These are phyloP conservation scores for Salvia miltiorrhiza DNA, from an alignment of 257 asterid genomes.

Conservation along the genomic window DNA sequence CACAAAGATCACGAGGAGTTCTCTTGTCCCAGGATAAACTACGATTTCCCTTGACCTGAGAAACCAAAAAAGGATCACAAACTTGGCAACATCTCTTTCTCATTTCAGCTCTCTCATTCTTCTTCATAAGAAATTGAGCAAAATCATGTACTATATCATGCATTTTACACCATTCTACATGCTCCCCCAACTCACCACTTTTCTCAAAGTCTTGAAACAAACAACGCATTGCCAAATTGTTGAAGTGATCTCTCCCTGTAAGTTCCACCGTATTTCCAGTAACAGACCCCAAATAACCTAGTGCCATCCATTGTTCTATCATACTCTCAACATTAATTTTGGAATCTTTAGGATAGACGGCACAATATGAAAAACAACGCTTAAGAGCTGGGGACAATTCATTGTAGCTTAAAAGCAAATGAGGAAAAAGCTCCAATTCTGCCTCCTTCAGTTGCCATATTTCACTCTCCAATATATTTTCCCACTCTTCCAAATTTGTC, in stretches of 20 bases:
- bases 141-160: constrained; percentile 1
- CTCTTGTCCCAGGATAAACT: background rate
- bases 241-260: background rate
- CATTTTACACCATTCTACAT: background rate
- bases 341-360: background rate
- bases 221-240: background rate
- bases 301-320: background rate
- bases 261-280: background rate
- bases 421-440: background rate
- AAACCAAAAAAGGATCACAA: background rate
- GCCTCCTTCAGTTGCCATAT: background rate
- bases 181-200: background rate
- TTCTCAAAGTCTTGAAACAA: background rate
- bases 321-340: background rate
- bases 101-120: background rate
- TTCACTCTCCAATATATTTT: background rate
- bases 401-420: background rate
- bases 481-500: background rate
- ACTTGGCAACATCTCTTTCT: background rate
- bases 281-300: background rate
- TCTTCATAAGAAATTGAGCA: background rate
- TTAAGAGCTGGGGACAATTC: background rate
- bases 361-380: background rate
- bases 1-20: background rate
- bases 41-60: background rate